Percentiles rank a stretch among this genome's conserved stretches.
phyloP scores from a whole-genome alignment of 768 basidiomycete genomes.

The Lactarius psammicola region DNA sequence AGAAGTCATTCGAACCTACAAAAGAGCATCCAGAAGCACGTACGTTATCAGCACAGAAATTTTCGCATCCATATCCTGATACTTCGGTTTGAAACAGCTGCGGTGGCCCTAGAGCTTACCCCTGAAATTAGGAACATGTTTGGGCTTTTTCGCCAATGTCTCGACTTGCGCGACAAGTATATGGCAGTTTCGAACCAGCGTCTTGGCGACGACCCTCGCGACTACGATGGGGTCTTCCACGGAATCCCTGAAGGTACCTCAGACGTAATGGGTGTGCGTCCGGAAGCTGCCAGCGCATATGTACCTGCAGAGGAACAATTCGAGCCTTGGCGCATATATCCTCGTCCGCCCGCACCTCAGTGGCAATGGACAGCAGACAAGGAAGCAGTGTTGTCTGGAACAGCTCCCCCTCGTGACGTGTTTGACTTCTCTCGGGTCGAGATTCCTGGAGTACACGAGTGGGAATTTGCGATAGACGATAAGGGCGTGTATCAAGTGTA shows the following conservation, averaged over 20 bases:
- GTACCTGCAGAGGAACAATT: conserved; percentile 37
- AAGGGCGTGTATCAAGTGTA: conserved; percentile 93
- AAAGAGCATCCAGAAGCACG: conserved; percentile 18
- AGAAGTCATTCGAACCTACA: conserved; percentile 1
- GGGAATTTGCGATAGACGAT: conserved; percentile 73
- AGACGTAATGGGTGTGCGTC: conserved; percentile 65
- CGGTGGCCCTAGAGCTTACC: conserved; percentile 27
- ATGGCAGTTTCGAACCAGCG: conserved; percentile 83
- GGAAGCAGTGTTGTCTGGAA: conserved; percentile 44
- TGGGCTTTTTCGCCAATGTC: conserved; percentile 75
- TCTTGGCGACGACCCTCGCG: conserved; percentile 91
- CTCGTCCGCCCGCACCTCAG: conserved; percentile 89
- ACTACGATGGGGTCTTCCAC: conserved; percentile 78
- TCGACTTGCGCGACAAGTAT: conserved; percentile 94
- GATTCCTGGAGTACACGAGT: conserved; percentile 61
- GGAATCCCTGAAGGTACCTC: conserved; percentile 63
- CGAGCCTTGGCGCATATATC: conserved; percentile 85
- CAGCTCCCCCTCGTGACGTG: conserved; percentile 38
- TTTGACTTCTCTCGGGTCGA: conserved; percentile 72
- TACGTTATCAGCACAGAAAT: conserved; percentile 5
- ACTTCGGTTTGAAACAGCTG: conserved; percentile 7
- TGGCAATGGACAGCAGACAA: conserved; percentile 81
- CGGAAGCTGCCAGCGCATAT: conserved; percentile 47
- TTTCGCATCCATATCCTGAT: conserved; percentile 26
- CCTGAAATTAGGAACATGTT: conserved; percentile 45